phyloP scores from a whole-genome alignment of 495 filamentous ascomycete genomes.

The Hypoxylon trugodes region DNA sequence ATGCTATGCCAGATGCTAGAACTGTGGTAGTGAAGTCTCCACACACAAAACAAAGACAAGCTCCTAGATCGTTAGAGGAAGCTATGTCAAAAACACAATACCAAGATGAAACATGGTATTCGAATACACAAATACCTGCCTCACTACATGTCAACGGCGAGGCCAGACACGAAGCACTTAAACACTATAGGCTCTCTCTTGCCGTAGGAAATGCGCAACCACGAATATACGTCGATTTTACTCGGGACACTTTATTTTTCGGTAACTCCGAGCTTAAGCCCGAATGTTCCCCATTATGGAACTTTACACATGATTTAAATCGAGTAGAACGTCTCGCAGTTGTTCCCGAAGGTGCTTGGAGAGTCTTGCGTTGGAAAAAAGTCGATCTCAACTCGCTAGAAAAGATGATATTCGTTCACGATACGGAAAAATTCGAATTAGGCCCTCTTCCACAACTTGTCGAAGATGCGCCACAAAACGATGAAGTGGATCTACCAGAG shows the following conservation, averaged over 20 bases:
- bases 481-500: slow-evolving; percentile 25
- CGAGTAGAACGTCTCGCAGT: slow-evolving; percentile 38
- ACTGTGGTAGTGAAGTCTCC: slow-evolving; percentile 41
- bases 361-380: slow-evolving; percentile 39
- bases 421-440: slow-evolving; percentile 32
- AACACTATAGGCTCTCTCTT: slow-evolving; percentile 46
- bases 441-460: slow-evolving; percentile 35
- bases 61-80: slow-evolving; percentile 37
- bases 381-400: slow-evolving; percentile 33
- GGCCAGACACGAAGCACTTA: slow-evolving; percentile 45
- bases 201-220: slow-evolving; percentile 44
- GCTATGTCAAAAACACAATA: slow-evolving; percentile 18
- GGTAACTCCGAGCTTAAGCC: slow-evolving; percentile 36
- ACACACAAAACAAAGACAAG: slow-evolving; percentile 14
- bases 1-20: slow-evolving; percentile 40
- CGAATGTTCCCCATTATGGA: slow-evolving; percentile 38
- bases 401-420: slow-evolving; percentile 42
- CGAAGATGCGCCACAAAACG: slow-evolving; percentile 31
- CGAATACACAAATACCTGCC: slow-evolving; percentile 40
- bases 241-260: slow-evolving; percentile 46
- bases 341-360: slow-evolving; percentile 42
- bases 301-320: slow-evolving; percentile 29
- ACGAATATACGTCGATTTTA: slow-evolving; percentile 47
- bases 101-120: slow-evolving; percentile 37
- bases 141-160: slow-evolving; percentile 48